Base-by-base conservation (phyloP, 208 protist genomes). In the Crithidia sp. region DNA sequence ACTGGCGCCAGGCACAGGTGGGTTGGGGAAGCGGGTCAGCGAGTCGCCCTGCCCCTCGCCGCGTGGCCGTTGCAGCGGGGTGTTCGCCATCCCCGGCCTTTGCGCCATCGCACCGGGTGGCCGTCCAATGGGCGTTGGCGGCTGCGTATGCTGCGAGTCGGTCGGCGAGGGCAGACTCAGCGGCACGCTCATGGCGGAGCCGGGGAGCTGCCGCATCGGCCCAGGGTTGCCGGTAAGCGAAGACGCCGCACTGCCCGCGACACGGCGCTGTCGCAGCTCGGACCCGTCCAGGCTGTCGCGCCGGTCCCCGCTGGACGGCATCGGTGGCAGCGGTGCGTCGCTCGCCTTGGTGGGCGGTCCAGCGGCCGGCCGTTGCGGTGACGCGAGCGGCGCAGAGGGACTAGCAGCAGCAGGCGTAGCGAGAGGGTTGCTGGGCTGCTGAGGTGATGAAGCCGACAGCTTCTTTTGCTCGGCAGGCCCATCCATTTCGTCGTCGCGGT, bases 61-160 rank as follows among this genome's bases (percentile, higher is more conserved):
- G 7, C 12, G 45, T 40, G 41, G 55, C 4, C 0, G 62, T 28
- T 50, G 71, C 64, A 44, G 2, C 55, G 58, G 45, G 14, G 37
- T 39, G 4, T 55, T n/a, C 49, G 39, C 53, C 5, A n/a, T n/a
- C 5, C 13, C 52, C 0, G 55, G 43, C n/a, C 45, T 19, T 44
- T 50, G 71, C 7, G 40, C 13, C 39, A 16, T n/a, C 7, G 12
- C 58, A 39, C 53, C 17, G 37, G 53, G n/a, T 40, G 65, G 56
- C 49, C 9, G 71, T 39, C 64, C 52, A 7, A 61, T 52, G 53
- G 65, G 53, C 53, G 39, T 59, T 7, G 65, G 65, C 10, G 37
- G 67, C 47, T 72, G 67, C 7, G 55, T 64, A 28, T 63, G 67
- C 43, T 55, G 57, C 36, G 67, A 53, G 4, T 62, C 54, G 5